Base-by-base conservation (phyloP, 495 filamentous ascomycete genomes). In the Lasiosphaeria ovina region DNA sequence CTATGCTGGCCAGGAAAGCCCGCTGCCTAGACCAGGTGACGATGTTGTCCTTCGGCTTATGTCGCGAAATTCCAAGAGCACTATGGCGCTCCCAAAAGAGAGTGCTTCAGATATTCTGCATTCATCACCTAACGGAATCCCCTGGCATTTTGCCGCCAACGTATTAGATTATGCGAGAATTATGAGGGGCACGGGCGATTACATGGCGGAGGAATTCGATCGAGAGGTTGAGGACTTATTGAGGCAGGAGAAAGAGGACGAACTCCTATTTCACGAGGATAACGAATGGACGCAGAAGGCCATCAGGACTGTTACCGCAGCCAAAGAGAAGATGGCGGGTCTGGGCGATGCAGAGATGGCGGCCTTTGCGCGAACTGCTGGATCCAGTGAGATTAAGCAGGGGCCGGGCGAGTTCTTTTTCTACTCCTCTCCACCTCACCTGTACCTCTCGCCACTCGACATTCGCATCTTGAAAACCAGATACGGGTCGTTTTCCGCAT, bases 91-190 rank as follows among this genome's bases (percentile, higher is more conserved):
- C 24, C 94, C 94, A 24, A 83, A 87, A 52, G 94, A 97, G 69
- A 89, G 88, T 12, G 76, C 73, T 0, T 87, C 87, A 11, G 89
- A 94, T 60, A 79, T 82, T 5, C 77, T 90, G 14, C 78, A 78
- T 16, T 76, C 24, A 24, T 24, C 83, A 12, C 80, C 79, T 12
- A 88, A 94, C 42, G 89, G 91, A 69, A 81, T 97, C 38, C 94
- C 94, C 0, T 98, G 94, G 94, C 89, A 95, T 66, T 90, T 93
- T 76, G 91, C 90, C 36, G 92, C 91, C 3, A 94, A 96, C 64
- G 91, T 97, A 17, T 83, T 92, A 68, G 94, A 98, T 70, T 98
- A 97, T 76, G 92, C 92, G 51, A 83, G 94, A 52, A 87, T 98
- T 50, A 97, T 98, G 89, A 96, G 91, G 73, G 94, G 93, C 11